Evolutionary conservation across 2,329 filamentous ascomycete genomes (phyloP), one percentile per base, ranked within the genome.

Genomic region (Corniculantispora saksenae): DNA sequence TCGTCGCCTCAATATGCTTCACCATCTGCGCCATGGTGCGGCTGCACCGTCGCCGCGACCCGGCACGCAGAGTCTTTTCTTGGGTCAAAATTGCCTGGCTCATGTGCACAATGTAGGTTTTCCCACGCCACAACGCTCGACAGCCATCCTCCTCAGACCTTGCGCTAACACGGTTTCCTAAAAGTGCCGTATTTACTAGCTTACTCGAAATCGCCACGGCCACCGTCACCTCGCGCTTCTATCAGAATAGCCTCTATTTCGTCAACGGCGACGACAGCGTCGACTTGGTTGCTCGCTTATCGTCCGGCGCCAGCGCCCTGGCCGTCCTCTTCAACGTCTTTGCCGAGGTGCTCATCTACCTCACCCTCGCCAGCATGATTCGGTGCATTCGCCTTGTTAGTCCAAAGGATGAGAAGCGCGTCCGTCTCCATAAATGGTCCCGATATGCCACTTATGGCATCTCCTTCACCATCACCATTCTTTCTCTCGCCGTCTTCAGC

Each of bases 311-410:
- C 55, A n/a, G 55, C 7, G 38, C 40, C n/a, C 7, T 61, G 8
- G 17, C 43, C 17, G 8, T 27, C 19, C 45, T 35, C 40, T 38
- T 61, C 56, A 58, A 64, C 57, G 4, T 48, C 25, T 21, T 66
- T n/a, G 56, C n/a, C 7, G 56, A 65, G 2, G n/a, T 68, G 17
- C 13, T 40, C 48, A 21, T 68, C 25, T 65, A 65, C 35, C 59
- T 67, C 43, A 62, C 67, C 13, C 55, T 70, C 7, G 61, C 67
- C 51, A 63, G 63, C 55, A 61, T 70, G 6, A 56, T 55, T 21
- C 63, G 64, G 7, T 63, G 57, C 48, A 43, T 69, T 40, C 53
- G n/a, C 15, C 47, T 64, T 4, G 51, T 53, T 47, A 61, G 21
- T 17, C 15, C 43, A 35, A 40, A 29, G 43, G 38, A 40, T 29